Evolutionary conservation across 192 early-diverging fungal genomes (phyloP), one percentile per base, ranked within the genome.

Genomic region (Coemansia sp.): DNA sequence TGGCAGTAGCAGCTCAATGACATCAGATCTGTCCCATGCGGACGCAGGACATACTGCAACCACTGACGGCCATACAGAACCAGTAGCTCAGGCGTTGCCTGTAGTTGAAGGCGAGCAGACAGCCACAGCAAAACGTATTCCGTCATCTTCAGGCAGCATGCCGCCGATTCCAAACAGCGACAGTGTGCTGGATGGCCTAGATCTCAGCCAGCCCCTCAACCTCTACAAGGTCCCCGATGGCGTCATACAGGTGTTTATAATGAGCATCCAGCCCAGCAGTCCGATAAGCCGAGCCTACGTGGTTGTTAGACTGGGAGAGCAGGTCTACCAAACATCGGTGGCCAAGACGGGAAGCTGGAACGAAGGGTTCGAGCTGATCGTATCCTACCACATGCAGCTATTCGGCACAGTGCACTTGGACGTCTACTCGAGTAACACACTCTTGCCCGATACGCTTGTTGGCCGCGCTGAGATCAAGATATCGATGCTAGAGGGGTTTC

Each of bases 391-490:
- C 60, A 86, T 83, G 48, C 90, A 92, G 74, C 83, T 92, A 5
- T 92, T 92, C 73, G 89, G 88, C 24, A 88, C 89, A 16, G 66
- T 80, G 39, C 85, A 89, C 65, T 72, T 92, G 45, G 90, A 92
- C 66, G 64, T 92, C 8, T 92, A 89, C 45, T 88, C 90, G 26
- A 76, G 55, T 55, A 85, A 85, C 62, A 84, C 82, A 2, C 53
- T 90, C 35, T 77, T 88, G 7, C 83, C 88, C 3, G 90, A 92
- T 62, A 84, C 77, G 46, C 84, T 85, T 48, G 64, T 92, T 18
- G 90, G 90, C 5, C 83, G 90, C 13, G 84, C 86, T 5, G 90
- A 92, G 73, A 86, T 92, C 39, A 82, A 85, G 21, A 57, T 90
- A 0, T 78, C 80, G 13, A 79, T 84, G 21, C 69, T 92, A 7